Conservation (phyloP, 306 rosid genomes). For the Vigna nakashimae region DNA sequence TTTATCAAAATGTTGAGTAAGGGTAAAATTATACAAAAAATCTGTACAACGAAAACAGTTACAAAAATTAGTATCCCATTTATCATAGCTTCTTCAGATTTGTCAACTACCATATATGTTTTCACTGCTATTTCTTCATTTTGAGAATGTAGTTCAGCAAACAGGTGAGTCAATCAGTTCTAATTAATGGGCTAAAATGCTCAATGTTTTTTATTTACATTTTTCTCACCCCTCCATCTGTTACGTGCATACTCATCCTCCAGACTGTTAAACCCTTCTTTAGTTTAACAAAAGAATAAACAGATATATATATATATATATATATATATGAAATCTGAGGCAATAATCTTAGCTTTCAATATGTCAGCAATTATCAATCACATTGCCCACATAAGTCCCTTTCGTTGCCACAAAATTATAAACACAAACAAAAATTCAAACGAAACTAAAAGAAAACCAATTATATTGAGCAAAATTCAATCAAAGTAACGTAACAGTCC, state of each 20-base stretch:
- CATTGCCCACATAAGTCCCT: conserved; percentile 3
- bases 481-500: conserved; percentile 10
- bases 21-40: no score
- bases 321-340: background rate
- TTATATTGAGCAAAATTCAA: background rate
- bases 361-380: conserved; percentile 12
- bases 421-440: conserved; percentile 5
- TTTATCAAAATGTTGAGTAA: no score
- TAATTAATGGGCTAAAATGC: background rate
- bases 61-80: no score
- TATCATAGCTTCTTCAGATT: background rate
- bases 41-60: no score
- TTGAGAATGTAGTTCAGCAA: conserved; percentile 1
- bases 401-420: background rate
- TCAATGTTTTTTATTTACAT: background rate
- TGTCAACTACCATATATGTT: conserved; percentile 9
- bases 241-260: conserved; percentile 21
- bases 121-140: background rate
- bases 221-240: conserved; percentile 16
- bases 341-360: conserved; percentile 32
- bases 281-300: conserved; percentile 9
- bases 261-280: conserved; percentile 8
- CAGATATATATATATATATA: background rate
- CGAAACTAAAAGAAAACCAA: conserved; percentile 11
- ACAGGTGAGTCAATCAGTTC: background rate